Base-by-base conservation (phyloP, 768 basidiomycete species). In the Collybia sp. region DNA sequence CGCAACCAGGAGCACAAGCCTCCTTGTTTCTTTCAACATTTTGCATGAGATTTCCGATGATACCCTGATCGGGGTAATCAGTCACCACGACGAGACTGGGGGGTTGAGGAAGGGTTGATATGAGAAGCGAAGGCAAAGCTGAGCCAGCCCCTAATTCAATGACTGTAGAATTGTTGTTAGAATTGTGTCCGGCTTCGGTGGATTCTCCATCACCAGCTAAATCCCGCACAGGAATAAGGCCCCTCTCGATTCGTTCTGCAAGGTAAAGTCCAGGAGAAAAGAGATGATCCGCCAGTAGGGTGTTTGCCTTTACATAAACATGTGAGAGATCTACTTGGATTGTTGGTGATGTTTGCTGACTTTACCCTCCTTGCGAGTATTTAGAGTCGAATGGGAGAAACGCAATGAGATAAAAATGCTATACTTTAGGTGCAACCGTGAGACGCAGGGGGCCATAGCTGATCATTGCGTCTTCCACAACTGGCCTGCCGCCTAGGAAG, bases 141-240 rank as follows among this genome's bases (percentile, higher is more conserved):
- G 77, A 74, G 5, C 87, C 85, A 6, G 84, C 76, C 2, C 83
- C 85, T 2, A 88, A 74, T 58, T 89, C 87, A n/a, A 88, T 56
- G 1, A 83, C 84, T 85, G 40, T 8, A 25, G 8, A 25, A 8
- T 8, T 8, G 4, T 25, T 3, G 8, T 25, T 25, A 25, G 25
- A 25, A 25, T 25, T 25, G 25, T 8, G 4, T 25, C 25, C 8
- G 25, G 25, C 8, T 3, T 8, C 8, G 4, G 3, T 32, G 5
- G 40, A 5, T 19, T 34, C 19, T 9, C 8, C 47, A 66, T 37
- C 42, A 78, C 83, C 72, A 40, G 68, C 70, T 46, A 61, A 64
- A 11, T 65, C 63, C 3, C 51, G 50, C 2, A 77, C 60, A 12
- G 68, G 63, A 6, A 89, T 57, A 5, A 77, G 55, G 0, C 73